Evolutionary conservation across 306 rosid species (phyloP).

Genomic region (Astragalus membranaceus): DNA sequence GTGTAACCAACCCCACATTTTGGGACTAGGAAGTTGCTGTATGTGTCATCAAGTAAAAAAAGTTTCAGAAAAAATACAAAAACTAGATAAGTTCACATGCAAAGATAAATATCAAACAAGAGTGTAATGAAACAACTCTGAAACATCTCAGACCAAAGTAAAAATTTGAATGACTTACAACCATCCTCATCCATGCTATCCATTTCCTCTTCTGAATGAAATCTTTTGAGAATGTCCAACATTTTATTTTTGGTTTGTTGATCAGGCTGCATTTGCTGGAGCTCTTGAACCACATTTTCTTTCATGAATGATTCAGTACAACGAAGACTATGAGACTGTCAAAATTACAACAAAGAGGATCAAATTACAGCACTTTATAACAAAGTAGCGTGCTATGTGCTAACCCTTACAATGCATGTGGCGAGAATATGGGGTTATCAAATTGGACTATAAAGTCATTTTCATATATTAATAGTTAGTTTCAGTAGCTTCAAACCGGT

Average conservation of each 20-base stretch:
- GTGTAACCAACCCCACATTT: neutral
- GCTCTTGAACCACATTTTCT: slow-evolving; percentile 82
- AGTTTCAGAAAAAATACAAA: neutral
- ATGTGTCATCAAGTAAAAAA: neutral
- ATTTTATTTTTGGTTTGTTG: slow-evolving; percentile 65
- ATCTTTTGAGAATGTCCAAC: slow-evolving; percentile 68
- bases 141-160: slow-evolving; percentile 1
- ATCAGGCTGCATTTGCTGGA: slow-evolving; percentile 55
- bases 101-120: slow-evolving; percentile 9
- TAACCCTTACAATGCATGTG: no score
- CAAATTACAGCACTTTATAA: neutral
- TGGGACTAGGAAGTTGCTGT: neutral
- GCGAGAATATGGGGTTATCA: no score
- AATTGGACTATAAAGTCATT: no score
- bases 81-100: neutral
- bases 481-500: no score
- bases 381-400: neutral
- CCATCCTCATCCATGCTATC: slow-evolving; percentile 47
- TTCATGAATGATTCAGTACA: slow-evolving; percentile 93
- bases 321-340: slow-evolving; percentile 70
- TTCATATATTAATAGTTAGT: no score
- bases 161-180: slow-evolving; percentile 37
- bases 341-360: slow-evolving; percentile 5
- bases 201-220: slow-evolving; percentile 68
- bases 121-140: neutral